Percentiles rank a stretch among this genome's conserved stretches.
These are phyloP conservation scores for Cytospora chrysosperma DNA, from an alignment of 2,329 filamentous ascomycete species.

Conservation along the genomic window DNA sequence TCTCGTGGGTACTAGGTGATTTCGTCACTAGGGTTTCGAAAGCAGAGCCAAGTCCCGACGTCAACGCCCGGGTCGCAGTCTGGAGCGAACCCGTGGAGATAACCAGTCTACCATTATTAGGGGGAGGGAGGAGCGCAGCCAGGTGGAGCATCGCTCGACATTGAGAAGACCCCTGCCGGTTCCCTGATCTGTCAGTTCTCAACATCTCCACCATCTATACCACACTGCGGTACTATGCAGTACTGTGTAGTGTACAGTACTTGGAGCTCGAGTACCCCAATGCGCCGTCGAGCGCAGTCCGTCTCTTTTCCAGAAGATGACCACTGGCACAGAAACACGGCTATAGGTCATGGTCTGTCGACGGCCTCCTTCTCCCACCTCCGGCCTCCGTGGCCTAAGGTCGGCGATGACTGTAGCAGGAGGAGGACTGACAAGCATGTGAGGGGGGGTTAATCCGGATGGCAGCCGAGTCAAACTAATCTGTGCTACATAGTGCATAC, in stretches of 20 bases:
- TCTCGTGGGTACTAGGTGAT: conserved; percentile 11
- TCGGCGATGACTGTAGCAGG: too few species aligned
- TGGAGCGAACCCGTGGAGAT: conserved; percentile 16
- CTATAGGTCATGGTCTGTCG: neutral
- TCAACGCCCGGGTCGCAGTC: conserved; percentile 2
- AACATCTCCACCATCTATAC: neutral
- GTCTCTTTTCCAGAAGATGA: neutral
- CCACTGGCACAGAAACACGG: neutral
- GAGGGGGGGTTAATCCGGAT: neutral
- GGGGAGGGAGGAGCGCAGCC: neutral
- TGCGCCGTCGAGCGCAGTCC: neutral
- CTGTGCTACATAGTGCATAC: too few species aligned
- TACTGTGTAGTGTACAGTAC: neutral
- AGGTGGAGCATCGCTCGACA: conserved; percentile 5
- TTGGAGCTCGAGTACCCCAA: neutral
- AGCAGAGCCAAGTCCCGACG: neutral
- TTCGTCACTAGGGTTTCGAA: conserved; percentile 24
- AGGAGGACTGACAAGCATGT: neutral
- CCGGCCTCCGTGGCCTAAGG: neutral
- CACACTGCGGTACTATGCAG: too few species aligned
- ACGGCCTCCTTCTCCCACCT: neutral
- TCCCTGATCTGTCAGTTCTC: conserved; percentile 20
- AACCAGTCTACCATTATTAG: neutral
- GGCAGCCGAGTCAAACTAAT: neutral
- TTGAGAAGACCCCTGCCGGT: conserved; percentile 5